Evolutionary conservation across 176 grass and related monocot species (phyloP).

Genomic region (Triticum dicoccoides): DNA sequence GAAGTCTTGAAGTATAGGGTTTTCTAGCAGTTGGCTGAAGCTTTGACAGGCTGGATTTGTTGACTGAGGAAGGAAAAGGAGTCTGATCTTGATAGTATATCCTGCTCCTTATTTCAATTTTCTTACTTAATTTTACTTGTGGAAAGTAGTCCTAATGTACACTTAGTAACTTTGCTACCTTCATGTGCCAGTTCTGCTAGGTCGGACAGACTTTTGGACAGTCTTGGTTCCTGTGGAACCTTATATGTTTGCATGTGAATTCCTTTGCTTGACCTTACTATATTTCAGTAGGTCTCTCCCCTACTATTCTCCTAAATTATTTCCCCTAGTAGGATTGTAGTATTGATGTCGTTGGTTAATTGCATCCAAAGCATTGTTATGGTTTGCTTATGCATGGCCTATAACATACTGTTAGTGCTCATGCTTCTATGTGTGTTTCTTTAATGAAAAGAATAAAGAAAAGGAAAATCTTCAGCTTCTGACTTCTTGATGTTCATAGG

Average conservation of each 20-base stretch:
- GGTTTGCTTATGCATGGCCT: constrained; percentile 9
- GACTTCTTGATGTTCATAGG: constrained; percentile 44
- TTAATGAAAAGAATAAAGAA: constrained; percentile 11
- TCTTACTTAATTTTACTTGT: background rate
- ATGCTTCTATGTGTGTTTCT: constrained; percentile 18
- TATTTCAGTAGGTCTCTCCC: background rate
- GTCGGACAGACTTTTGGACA: background rate
- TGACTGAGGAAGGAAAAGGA: background rate
- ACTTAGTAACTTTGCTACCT: background rate
- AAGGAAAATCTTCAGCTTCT: constrained; percentile 17
- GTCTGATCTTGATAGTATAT: background rate
- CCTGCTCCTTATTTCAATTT: background rate
- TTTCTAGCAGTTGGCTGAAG: background rate
- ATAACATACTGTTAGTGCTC: background rate
- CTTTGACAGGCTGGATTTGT: background rate
- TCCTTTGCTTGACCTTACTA: background rate
- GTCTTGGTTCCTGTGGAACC: background rate
- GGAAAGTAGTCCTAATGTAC: background rate
- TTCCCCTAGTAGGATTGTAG: background rate
- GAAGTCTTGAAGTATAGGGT: background rate
- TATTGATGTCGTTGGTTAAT: background rate
- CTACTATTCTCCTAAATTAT: background rate
- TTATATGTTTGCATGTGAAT: background rate
- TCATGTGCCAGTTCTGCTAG: background rate
- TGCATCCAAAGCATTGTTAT: constrained; percentile 2